Evolutionary conservation across 805 yeast genomes (phyloP).

Genomic region (Starmerella etchellsii): DNA sequence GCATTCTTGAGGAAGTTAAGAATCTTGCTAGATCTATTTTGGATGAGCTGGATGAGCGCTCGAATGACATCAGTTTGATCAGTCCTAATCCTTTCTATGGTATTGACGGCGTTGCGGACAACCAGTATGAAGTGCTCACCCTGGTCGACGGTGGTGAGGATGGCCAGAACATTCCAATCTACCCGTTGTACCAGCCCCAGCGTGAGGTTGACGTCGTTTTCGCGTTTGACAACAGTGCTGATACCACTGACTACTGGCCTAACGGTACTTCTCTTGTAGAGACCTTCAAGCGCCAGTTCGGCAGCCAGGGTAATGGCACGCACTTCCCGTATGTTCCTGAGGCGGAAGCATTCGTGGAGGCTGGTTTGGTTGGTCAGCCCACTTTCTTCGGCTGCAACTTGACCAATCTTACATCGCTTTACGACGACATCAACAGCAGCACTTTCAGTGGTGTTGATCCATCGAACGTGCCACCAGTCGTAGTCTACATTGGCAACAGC

Average conservation of each 20-base stretch:
- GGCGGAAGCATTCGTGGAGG: slow-evolving; percentile 37
- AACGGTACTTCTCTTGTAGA: slow-evolving; percentile 29
- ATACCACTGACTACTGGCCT: slow-evolving; percentile 28
- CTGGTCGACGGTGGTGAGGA: slow-evolving; percentile 77
- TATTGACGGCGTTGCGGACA: slow-evolving; percentile 8
- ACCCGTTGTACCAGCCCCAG: slow-evolving; percentile 50
- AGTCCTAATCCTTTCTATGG: slow-evolving; percentile 57
- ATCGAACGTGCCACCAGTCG: slow-evolving; percentile 44
- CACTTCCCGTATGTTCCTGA: slow-evolving; percentile 23
- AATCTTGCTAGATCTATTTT: slow-evolving; percentile 37
- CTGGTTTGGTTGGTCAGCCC: slow-evolving; percentile 40
- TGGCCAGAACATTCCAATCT: slow-evolving; percentile 54
- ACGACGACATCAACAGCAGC: slow-evolving; percentile 28
- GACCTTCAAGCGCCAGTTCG: slow-evolving; percentile 23
- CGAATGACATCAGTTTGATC: slow-evolving; percentile 50
- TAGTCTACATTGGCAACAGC: slow-evolving; percentile 66
- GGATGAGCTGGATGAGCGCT: slow-evolving; percentile 22
- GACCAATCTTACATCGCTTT: slow-evolving; percentile 44
- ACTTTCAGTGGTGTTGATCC: slow-evolving; percentile 10
- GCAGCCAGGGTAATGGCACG: slow-evolving; percentile 21
- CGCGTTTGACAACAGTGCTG: slow-evolving; percentile 33
- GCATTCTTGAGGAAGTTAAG: slow-evolving; percentile 35
- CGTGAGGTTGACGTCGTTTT: slow-evolving; percentile 51
- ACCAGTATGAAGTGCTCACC: slow-evolving; percentile 31
- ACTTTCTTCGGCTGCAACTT: slow-evolving; percentile 73